Evolutionary conservation across 2,329 filamentous ascomycete genomes (phyloP), one percentile per base, ranked within the genome.

Genomic region (Beauveria asiatica): DNA sequence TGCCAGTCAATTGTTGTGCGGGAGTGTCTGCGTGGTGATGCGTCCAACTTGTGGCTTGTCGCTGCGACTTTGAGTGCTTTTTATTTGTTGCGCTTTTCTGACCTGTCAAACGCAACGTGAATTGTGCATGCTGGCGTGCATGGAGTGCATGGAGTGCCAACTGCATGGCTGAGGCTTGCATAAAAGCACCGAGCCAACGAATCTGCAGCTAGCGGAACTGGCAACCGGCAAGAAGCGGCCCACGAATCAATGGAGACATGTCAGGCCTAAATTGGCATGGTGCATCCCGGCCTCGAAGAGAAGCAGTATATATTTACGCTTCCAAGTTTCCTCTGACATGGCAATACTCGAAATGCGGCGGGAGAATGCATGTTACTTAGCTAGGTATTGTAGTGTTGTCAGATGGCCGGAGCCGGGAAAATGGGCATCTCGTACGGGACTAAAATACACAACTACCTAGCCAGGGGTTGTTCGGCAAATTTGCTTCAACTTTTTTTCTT

Each of bases 201-300:
- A 39, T 49, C 44, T 56, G 54, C 25, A 27, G 44, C 54, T 16
- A 49, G 39, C 57, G 48, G 27, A 59, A 46, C 45, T 16, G 23
- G 17, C 30, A 50, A 46, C 54, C 54, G 17, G 19, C 21, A 54
- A n/a, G 42, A n/a, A 7, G 25, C 13, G 23, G 41, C 48, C 48
- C 27, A 59, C 48, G 49, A 59, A 41, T 53, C 57, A 53, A 59
- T 49, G 39, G 49, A 39, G 48, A 59, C 48, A 50, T 13, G 48
- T 17, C 48, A 59, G 46, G 48, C 56, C 52, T 52, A 37, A 52
- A 52, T 52, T 52, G 56, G 56, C 27, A 39, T 52, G 37, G 39
- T 11, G 23, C 48, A 52, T 45, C 45, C 57, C 57, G 33, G 37
- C 45, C 16, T 41, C n/a, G 25, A 55, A 25, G 48, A 45, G 46